Evolutionary conservation across 1,284 basidiomycete genomes (phyloP).

Genomic region (Taiwanofungus camphoratus): DNA sequence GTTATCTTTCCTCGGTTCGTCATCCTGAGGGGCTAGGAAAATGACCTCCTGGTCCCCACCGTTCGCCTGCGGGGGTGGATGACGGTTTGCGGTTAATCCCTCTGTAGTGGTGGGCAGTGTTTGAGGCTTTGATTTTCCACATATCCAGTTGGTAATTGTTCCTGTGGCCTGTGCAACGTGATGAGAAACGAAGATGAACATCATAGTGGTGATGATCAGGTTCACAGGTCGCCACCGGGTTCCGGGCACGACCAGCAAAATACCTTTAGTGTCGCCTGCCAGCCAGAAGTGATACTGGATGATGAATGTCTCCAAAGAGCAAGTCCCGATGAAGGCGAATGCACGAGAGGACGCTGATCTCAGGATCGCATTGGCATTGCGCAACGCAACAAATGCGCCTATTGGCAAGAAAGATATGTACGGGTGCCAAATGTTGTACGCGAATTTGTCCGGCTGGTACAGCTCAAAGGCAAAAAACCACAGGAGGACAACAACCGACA

Average conservation of each 20-base stretch:
- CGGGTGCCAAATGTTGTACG: slow-evolving; percentile 82
- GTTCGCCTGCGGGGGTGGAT: slow-evolving; percentile 2
- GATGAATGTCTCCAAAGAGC: slow-evolving; percentile 83
- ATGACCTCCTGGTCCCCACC: slow-evolving; percentile 23
- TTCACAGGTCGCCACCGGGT: slow-evolving; percentile 70
- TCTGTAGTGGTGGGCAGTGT: slow-evolving; percentile 29
- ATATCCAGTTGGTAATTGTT: slow-evolving; percentile 68
- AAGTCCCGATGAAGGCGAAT: slow-evolving; percentile 79
- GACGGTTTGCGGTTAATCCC: slow-evolving; percentile 8
- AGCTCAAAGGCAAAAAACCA: slow-evolving; percentile 87
- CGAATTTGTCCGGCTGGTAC: slow-evolving; percentile 68
- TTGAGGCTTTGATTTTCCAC: slow-evolving; percentile 31
- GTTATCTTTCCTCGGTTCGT: slow-evolving; percentile 19
- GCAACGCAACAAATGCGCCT: slow-evolving; percentile 64
- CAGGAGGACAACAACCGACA: slow-evolving; percentile 48
- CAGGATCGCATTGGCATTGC: slow-evolving; percentile 69
- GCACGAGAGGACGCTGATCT: slow-evolving; percentile 63
- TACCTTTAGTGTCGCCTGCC: slow-evolving; percentile 80
- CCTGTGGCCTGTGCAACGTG: slow-evolving; percentile 72
- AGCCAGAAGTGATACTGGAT: slow-evolving; percentile 90
- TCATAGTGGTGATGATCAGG: slow-evolving; percentile 65
- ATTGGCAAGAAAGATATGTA: slow-evolving; percentile 81
- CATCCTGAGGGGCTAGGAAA: slow-evolving; percentile 23
- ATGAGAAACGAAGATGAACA: slow-evolving; percentile 78
- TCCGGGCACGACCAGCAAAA: slow-evolving; percentile 76